phyloP scores from a whole-genome alignment of 306 rosid genomes.

The Fragaria iinumae region DNA sequence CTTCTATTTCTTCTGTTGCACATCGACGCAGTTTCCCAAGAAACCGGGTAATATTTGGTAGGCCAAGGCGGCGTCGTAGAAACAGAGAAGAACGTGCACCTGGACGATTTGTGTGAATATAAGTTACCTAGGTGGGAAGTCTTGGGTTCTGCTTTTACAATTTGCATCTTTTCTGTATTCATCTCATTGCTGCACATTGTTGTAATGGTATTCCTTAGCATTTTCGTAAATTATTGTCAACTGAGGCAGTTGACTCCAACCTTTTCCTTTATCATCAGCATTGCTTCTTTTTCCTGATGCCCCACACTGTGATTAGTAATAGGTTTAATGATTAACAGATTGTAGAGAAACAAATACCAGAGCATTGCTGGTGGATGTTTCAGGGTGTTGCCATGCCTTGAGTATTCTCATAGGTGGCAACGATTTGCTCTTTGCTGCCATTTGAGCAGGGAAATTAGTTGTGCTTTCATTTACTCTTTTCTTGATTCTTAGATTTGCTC shows the following conservation, averaged over 20 bases:
- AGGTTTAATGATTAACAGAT: background rate
- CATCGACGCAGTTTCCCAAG: conserved; percentile 52
- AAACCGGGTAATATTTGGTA: conserved; percentile 35
- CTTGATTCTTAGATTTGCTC: conserved; percentile 22
- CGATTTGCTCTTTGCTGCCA: conserved; percentile 29
- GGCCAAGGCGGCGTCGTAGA: conserved; percentile 55
- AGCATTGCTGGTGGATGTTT: background rate
- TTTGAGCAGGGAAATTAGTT: conserved; percentile 28
- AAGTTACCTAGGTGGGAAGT: background rate
- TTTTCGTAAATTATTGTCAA: background rate
- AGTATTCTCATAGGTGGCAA: conserved; percentile 15
- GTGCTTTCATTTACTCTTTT: background rate
- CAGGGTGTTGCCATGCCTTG: background rate
- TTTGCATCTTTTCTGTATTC: background rate
- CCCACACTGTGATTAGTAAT: conserved; percentile 12
- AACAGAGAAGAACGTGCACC: conserved; percentile 33
- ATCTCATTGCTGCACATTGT: conserved; percentile 19
- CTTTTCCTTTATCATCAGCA: background rate
- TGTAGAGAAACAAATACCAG: conserved; percentile 5
- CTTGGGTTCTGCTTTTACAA: conserved; percentile 10
- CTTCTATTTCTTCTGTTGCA: conserved; percentile 45
- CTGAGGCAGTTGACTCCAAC: conserved; percentile 9
- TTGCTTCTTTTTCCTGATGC: conserved; percentile 10
- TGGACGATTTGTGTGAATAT: conserved; percentile 10
- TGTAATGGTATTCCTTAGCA: background rate